Conservation (phyloP, 2,329 filamentous ascomycete genomes). For the Venturia nashicola region DNA sequence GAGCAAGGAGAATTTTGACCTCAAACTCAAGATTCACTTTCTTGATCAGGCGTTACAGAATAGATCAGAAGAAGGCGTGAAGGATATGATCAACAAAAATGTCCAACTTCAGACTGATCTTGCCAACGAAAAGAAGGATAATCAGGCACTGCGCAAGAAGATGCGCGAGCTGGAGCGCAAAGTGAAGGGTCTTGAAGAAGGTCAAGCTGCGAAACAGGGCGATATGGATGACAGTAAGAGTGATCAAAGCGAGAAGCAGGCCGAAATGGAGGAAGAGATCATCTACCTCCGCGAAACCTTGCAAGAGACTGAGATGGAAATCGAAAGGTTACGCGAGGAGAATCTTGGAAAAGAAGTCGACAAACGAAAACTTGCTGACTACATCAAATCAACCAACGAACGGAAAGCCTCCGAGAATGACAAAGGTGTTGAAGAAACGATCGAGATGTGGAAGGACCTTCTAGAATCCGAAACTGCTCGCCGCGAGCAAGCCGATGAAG, state of each 20-base stretch:
- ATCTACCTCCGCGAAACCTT: slow-evolving; percentile 73
- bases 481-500: slow-evolving; percentile 81
- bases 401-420: slow-evolving; percentile 22
- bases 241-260: slow-evolving; percentile 44
- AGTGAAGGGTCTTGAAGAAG: slow-evolving; percentile 46
- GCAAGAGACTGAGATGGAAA: slow-evolving; percentile 70
- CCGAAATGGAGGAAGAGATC: slow-evolving; percentile 73
- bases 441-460: slow-evolving; percentile 87
- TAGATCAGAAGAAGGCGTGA: slow-evolving; percentile 88
- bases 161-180: slow-evolving; percentile 81
- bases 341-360: slow-evolving; percentile 69
- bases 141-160: slow-evolving; percentile 66
- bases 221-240: slow-evolving; percentile 35
- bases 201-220: slow-evolving; percentile 29
- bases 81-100: slow-evolving; percentile 96
- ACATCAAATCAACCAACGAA: slow-evolving; percentile 55
- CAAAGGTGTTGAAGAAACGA: slow-evolving; percentile 27
- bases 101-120: slow-evolving; percentile 88
- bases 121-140: slow-evolving; percentile 80
- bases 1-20: slow-evolving; percentile 95
- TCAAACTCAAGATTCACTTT: slow-evolving; percentile 97
- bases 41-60: slow-evolving; percentile 87
- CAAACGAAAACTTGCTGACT: slow-evolving; percentile 73
- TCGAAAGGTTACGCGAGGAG: slow-evolving; percentile 71
- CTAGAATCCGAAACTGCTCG: slow-evolving; percentile 83